These are phyloP conservation scores for Acer saccharum DNA, from an alignment of 345 rosid species.

Conservation along the genomic window DNA sequence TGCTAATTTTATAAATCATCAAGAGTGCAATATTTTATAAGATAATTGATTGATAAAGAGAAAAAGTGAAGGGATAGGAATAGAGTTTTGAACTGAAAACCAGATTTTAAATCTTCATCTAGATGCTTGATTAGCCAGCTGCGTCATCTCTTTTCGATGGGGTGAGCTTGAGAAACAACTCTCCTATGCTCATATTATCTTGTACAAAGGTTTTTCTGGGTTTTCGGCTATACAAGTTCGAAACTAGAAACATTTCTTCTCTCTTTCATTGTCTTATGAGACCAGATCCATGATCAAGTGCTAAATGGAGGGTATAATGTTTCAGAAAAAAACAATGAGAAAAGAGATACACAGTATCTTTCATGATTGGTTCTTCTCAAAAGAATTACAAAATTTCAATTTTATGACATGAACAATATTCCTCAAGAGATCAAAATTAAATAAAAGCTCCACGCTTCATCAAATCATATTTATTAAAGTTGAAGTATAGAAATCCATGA, in stretches of 20 bases:
- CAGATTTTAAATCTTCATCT: conserved; percentile 11
- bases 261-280: background rate
- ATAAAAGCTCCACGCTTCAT: background rate
- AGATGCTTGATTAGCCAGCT: background rate
- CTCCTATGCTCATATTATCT: background rate
- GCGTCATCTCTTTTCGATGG: background rate
- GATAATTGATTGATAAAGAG: background rate
- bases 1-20: background rate
- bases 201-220: background rate
- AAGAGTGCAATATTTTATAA: conserved; percentile 4
- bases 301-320: background rate
- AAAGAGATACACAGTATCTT: background rate
- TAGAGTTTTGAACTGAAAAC: conserved; percentile 11
- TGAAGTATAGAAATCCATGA: background rate
- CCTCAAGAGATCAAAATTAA: background rate
- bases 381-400: background rate
- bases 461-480: conserved; percentile 10
- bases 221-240: background rate
- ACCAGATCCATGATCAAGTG: background rate
- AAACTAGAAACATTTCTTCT: background rate
- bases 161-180: background rate
- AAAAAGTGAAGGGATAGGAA: conserved; percentile 18
- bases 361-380: background rate
- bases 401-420: background rate
- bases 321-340: background rate